phyloP scores from a whole-genome alignment of 2,329 filamentous ascomycete genomes.

The Colletotrichum navitas region DNA sequence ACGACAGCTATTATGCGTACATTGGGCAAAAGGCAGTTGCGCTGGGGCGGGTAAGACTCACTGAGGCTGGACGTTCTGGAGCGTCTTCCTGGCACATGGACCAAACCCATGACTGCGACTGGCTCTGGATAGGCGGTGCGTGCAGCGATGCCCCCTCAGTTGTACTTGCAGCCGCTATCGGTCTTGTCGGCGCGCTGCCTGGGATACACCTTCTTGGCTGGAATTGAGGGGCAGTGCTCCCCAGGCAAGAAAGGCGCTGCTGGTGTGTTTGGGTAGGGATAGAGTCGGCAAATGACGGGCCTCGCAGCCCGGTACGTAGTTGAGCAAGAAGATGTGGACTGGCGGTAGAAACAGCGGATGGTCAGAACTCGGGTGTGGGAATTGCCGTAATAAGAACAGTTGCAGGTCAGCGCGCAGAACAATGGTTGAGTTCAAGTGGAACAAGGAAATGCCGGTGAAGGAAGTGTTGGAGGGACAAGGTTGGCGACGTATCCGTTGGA shows the following conservation, averaged over 20 bases:
- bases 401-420: background rate
- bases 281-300: slow-evolving; percentile 37
- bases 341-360: slow-evolving; percentile 31
- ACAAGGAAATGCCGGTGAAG: slow-evolving; percentile 21
- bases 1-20: slow-evolving; percentile 32
- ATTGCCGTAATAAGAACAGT: slow-evolving; percentile 32
- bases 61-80: slow-evolving; percentile 42
- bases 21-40: slow-evolving; percentile 21
- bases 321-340: background rate
- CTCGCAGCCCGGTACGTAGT: slow-evolving; percentile 28
- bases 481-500: slow-evolving; percentile 24
- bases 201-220: slow-evolving; percentile 33
- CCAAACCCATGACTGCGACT: slow-evolving; percentile 44
- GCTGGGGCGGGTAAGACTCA: slow-evolving; percentile 42
- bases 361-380: slow-evolving; percentile 18
- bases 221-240: slow-evolving; percentile 41
- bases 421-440: slow-evolving; percentile 3
- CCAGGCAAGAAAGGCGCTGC: slow-evolving; percentile 15
- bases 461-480: slow-evolving; percentile 17
- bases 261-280: slow-evolving; percentile 13
- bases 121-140: slow-evolving; percentile 33
- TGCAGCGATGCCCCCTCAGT: slow-evolving; percentile 40
- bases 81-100: slow-evolving; percentile 44
- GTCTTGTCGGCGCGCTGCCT: slow-evolving; percentile 38
- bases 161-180: slow-evolving; percentile 36